These are phyloP conservation scores for Pseudocercospora vitis DNA, from an alignment of 2,329 filamentous ascomycete species.

Conservation along the genomic window DNA sequence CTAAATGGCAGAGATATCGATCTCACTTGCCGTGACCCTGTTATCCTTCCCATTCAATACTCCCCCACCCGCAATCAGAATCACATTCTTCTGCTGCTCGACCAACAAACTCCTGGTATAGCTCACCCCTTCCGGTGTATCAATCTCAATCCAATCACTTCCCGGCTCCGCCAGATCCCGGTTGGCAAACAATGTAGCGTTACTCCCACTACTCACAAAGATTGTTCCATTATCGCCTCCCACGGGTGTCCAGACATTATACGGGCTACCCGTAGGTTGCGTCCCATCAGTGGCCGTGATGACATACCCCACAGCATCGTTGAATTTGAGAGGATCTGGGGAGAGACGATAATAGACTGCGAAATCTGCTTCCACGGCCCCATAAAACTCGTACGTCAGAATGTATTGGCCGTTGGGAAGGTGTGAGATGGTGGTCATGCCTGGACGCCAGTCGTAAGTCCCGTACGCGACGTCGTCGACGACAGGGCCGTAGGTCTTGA, in stretches of 20 bases:
- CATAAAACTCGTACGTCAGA: constrained; percentile 64
- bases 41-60: background rate
- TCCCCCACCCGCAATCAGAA: background rate
- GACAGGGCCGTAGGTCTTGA: constrained; percentile 59
- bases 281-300: constrained; percentile 50
- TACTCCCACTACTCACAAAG: constrained; percentile 46
- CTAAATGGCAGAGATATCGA: background rate
- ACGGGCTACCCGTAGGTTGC: constrained; percentile 50
- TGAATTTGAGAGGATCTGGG: constrained; percentile 50
- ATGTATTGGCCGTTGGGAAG: constrained; percentile 63
- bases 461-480: constrained; percentile 64
- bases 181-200: constrained; percentile 1
- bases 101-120: constrained; percentile 5
- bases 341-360: constrained; percentile 56
- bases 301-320: constrained; percentile 42
- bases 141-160: constrained; percentile 9
- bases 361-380: constrained; percentile 46
- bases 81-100: constrained; percentile 3
- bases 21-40: constrained; percentile 3
- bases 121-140: background rate
- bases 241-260: constrained; percentile 53
- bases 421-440: constrained; percentile 62
- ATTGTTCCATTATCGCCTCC: constrained; percentile 52
- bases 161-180: background rate
- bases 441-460: constrained; percentile 64